phyloP scores from a whole-genome alignment of 169 alveolate genomes.

The Amoebophrya sp. region DNA sequence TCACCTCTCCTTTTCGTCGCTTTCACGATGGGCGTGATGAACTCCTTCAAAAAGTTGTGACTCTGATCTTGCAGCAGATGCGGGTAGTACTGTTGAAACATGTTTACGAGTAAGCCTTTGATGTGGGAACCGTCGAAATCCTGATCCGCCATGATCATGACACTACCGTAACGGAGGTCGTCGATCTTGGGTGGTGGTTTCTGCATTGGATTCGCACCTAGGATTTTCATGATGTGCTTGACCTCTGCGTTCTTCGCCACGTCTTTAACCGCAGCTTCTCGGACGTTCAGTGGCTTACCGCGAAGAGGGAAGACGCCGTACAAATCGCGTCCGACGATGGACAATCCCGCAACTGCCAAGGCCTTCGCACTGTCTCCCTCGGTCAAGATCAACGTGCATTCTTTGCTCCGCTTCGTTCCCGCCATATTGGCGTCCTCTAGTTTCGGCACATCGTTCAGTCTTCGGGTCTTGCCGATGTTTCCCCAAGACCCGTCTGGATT shows the following conservation, averaged over 20 bases:
- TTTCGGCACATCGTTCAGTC: conserved; percentile 86
- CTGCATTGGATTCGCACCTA: conserved; percentile 65
- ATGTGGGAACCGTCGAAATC: conserved; percentile 98
- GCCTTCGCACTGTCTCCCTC: conserved; percentile 99
- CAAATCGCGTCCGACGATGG: conserved; percentile 91
- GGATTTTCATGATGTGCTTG: conserved; percentile 83
- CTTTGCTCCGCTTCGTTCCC: conserved; percentile 78
- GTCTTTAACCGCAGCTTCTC: conserved; percentile 86
- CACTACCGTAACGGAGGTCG: conserved; percentile 91
- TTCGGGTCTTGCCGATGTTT: conserved; percentile 27
- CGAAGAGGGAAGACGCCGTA: conserved; percentile 96
- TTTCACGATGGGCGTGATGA: conserved; percentile 94
- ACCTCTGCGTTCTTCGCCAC: conserved; percentile 86
- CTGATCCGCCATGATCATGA: conserved; percentile 99
- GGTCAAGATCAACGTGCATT: conserved; percentile 93
- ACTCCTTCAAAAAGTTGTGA: conserved; percentile 76
- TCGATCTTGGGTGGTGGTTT: conserved; percentile 68
- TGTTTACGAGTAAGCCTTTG: conserved; percentile 92
- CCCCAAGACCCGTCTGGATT: conserved; percentile 74
- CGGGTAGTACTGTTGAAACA: conserved; percentile 91
- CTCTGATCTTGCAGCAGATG: conserved; percentile 80
- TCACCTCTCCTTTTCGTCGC: background rate
- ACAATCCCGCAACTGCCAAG: conserved; percentile 94
- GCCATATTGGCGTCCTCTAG: conserved; percentile 98
- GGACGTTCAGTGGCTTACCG: conserved; percentile 93